A percentile compares a stretch with the other conserved stretches of the same genome.
Conservation (phyloP, 768 basidiomycete species). For the Mycena alexandri region DNA sequence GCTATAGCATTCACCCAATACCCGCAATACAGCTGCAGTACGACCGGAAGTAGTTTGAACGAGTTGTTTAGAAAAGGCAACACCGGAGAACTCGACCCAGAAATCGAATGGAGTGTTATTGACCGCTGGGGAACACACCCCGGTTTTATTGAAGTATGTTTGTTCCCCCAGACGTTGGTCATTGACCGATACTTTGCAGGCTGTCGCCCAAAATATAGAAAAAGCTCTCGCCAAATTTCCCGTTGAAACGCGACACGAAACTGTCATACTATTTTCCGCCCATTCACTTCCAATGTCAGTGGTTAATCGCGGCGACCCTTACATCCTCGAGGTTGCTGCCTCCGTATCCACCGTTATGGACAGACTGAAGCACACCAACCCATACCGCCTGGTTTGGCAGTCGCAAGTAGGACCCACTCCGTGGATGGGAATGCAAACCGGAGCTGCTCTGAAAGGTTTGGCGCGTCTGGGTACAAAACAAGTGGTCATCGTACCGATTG, state of each 20-base stretch:
- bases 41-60: slow-evolving; percentile 97
- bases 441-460: slow-evolving; percentile 89
- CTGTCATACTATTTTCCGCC: slow-evolving; percentile 93
- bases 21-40: slow-evolving; percentile 98
- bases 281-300: slow-evolving; percentile 98
- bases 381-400: slow-evolving; percentile 97
- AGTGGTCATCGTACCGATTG: slow-evolving; percentile 91
- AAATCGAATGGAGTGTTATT: slow-evolving; percentile 95
- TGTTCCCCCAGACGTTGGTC: slow-evolving; percentile 1
- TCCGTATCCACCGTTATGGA: slow-evolving; percentile 96
- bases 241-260: slow-evolving; percentile 74
- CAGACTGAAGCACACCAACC: slow-evolving; percentile 81
- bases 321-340: slow-evolving; percentile 94
- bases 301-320: slow-evolving; percentile 98
- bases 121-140: slow-evolving; percentile 98
- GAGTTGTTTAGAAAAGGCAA: slow-evolving; percentile 83
- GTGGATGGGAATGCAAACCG: slow-evolving; percentile 98
- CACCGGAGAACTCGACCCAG: slow-evolving; percentile 69
- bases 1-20: slow-evolving; percentile 98
- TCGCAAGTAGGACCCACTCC: slow-evolving; percentile 96
- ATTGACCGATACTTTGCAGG: slow-evolving; percentile 59
- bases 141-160: slow-evolving; percentile 90
- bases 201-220: slow-evolving; percentile 91
- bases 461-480: slow-evolving; percentile 82
- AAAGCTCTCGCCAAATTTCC: slow-evolving; percentile 85